Conservation (phyloP, 2,329 filamentous ascomycete species). For the Fusarium subtropicale region DNA sequence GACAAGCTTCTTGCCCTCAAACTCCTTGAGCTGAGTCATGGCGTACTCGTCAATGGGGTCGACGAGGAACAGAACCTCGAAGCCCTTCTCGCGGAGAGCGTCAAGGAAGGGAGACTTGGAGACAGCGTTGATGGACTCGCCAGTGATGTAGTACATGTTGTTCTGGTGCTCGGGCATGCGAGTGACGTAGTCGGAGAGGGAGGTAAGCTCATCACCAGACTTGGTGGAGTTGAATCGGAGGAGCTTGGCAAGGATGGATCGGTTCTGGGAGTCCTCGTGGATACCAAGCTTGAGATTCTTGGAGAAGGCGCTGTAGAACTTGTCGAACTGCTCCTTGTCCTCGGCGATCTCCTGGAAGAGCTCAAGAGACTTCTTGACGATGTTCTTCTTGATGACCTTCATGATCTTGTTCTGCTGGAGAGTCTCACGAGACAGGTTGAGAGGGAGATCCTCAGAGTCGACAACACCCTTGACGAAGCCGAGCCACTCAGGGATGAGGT, state of each 20-base stretch:
- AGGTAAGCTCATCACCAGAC: slow-evolving; percentile 95
- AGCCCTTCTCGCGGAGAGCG: slow-evolving; percentile 98
- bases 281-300: slow-evolving; percentile 99
- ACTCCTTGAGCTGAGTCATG: slow-evolving; percentile 99
- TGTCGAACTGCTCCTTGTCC: slow-evolving; percentile 99
- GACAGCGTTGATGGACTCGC: slow-evolving; percentile 98
- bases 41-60: slow-evolving; percentile 99
- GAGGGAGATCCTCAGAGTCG: slow-evolving; percentile 98
- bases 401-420: slow-evolving; percentile 99
- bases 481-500: slow-evolving; percentile 99
- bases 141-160: slow-evolving; percentile 99
- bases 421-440: slow-evolving; percentile 99
- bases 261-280: slow-evolving; percentile 99
- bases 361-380: slow-evolving; percentile 99
- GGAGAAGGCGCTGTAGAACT: slow-evolving; percentile 99
- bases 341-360: slow-evolving; percentile 99
- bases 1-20: slow-evolving; percentile 99
- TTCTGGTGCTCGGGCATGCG: slow-evolving; percentile 99
- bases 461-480: slow-evolving; percentile 99
- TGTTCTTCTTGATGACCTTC: slow-evolving; percentile 99
- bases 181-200: slow-evolving; percentile 95
- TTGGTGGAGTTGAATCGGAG: slow-evolving; percentile 99
- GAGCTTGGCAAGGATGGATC: slow-evolving; percentile 91
- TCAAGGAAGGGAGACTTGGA: slow-evolving; percentile 99
- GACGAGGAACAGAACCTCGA: slow-evolving; percentile 98